A percentile compares a stretch with the other conserved stretches of the same genome.
Conservation (phyloP, 495 filamentous ascomycete genomes). For the Endocarpon pusillum region DNA sequence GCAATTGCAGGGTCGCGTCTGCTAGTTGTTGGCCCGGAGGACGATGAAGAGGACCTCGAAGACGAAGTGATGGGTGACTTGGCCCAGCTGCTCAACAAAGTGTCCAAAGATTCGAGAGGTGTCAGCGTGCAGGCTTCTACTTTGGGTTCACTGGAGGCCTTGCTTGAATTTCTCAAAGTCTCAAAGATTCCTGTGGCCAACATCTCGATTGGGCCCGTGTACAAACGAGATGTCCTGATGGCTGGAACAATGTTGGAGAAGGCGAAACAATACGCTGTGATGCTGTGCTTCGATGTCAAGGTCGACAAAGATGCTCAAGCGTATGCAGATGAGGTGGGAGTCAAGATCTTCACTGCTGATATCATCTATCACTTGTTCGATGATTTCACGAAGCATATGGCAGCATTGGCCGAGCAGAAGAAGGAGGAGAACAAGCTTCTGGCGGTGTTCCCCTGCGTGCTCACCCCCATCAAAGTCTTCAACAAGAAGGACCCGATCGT, state of each 20-base stretch:
- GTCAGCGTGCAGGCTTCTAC: conserved; percentile 96
- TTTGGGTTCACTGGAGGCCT: conserved; percentile 86
- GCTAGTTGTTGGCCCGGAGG: conserved; percentile 81
- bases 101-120: conserved; percentile 80
- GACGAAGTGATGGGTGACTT: conserved; percentile 95
- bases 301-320: conserved; percentile 88
- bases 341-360: conserved; percentile 97
- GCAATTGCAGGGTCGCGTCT: conserved; percentile 95
- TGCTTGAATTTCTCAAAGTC: conserved; percentile 85
- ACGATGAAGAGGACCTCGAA: conserved; percentile 91
- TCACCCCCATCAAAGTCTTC: conserved; percentile 81
- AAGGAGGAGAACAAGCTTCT: conserved; percentile 92
- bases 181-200: conserved; percentile 96
- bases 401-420: conserved; percentile 63
- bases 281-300: conserved; percentile 99
- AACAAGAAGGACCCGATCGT: conserved; percentile 97
- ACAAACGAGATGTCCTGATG: conserved; percentile 96
- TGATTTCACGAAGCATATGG: conserved; percentile 87
- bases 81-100: conserved; percentile 72
- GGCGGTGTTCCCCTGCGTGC: conserved; percentile 91
- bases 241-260: conserved; percentile 95
- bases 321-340: conserved; percentile 85
- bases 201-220: conserved; percentile 95
- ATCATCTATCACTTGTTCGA: conserved; percentile 99
- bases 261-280: conserved; percentile 85